Base-by-base conservation (phyloP, 169 alveolate species). In the Amoebophrya sp. region DNA sequence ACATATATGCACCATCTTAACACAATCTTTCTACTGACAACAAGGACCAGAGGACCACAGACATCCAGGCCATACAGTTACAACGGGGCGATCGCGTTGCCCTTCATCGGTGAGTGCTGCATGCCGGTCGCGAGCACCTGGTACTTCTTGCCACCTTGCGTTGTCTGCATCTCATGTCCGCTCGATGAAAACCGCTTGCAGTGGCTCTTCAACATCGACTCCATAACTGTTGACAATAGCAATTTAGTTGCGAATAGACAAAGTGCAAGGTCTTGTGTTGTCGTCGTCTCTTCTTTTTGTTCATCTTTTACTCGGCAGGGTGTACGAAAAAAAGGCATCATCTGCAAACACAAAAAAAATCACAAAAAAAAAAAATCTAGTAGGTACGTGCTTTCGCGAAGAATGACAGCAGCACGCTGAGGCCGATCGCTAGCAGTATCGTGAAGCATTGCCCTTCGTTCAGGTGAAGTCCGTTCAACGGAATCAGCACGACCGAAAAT, bases 321-420 rank as follows among this genome's bases (percentile, higher is more conserved):
- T 6, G 65, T 47, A 18, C 65, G 65, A 6, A 6, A 47, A 6
- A 18, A 47, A 47, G 18, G 65, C 18, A 47, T 47, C 65, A 47
- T 18, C 18, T 47, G 18, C 18, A 6, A 47, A 6, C 65, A 47
- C 18, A 47, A 47, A 47, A 6, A 18, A 47, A 47, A 18, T 47
- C 18, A 47, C 18, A 6, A 18, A 47, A 47, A 47, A 47, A 47
- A 47, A 65, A 65, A 6, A 65, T n/a, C n/a, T n/a, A n/a, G n/a
- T n/a, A n/a, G n/a, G 83, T 65, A 65, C 83, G n/a, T 1, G 39
- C 83, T 65, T 65, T 65, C 83, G 83, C 83, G 83, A 65, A 65
- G 83, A 65, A 65, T 29, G 83, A 26, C 2, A 65, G 18, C 2
- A 36, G 39, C 33, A 65, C 83, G 36, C 36, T 26, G 83, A 6